Base-by-base conservation (phyloP, 2,329 filamentous ascomycete species). In the Sporothrix humicola region DNA sequence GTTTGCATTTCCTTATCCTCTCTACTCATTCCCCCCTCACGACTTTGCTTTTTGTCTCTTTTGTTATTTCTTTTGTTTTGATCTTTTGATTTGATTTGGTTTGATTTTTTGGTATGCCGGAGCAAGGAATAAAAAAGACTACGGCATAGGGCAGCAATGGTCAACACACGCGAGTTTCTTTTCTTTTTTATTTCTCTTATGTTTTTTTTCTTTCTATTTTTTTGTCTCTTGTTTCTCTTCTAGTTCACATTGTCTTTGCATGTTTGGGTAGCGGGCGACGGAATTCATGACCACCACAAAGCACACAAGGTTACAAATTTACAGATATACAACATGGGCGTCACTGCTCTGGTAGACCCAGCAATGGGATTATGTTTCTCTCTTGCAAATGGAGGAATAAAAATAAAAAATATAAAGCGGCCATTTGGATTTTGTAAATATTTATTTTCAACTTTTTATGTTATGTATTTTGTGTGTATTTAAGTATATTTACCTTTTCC, bases 271-370 rank as follows among this genome's bases (percentile, higher is more conserved):
- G 61, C 61, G 61, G 61, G 61, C 61, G 61, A 65, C 61, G 61
- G 61, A 65, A 46, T 48, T 65, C 70, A 72, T 72, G 59, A 66
- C 70, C 70, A 72, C 58, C 23, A 61, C 37, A 42, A 65, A 65
- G 26, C 61, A n/a, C 61, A 48, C 17, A 63, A 46, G 61, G 61
- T 46, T 65, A 65, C 61, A 65, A 65, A 65, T 65, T 48, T 65
- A 65, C 61, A 65, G 42, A 65, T 65, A 65, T 48, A 65, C 61
- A 65, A 65, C 23, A 65, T 65, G 42, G 42, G 61, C 61, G 42
- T 65, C 37, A 42, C 61, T 65, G 61, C 61, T 65, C 42, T 20
- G 42, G 61, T 65, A 65, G 61, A 65, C 61, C 61, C 61, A 65
- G 61, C 61, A 65, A 65, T 65, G 61, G 61, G 42, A n/a, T 9